Evolutionary conservation across 1,284 basidiomycete species (phyloP).

Genomic region (Tilletia setariae): DNA sequence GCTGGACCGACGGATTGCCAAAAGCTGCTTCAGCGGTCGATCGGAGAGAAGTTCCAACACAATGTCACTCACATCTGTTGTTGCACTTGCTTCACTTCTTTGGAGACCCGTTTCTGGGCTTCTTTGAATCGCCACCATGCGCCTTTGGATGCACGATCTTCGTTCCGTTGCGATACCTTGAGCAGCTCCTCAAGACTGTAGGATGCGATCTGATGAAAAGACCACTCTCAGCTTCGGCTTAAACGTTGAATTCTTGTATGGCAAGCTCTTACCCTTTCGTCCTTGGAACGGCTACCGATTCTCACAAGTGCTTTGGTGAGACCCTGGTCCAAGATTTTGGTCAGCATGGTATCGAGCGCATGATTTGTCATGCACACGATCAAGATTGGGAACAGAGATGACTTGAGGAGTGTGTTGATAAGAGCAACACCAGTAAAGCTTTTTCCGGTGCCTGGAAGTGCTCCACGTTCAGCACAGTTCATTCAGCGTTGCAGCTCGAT

Average conservation of each 20-base stretch:
- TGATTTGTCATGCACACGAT: constrained; percentile 74
- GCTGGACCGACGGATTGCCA: background rate
- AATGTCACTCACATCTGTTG: constrained; percentile 54
- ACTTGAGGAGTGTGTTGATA: constrained; percentile 63
- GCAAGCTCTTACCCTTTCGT: constrained; percentile 61
- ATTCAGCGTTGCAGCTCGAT: too few species aligned
- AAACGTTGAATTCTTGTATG: background rate
- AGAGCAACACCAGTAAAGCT: constrained; percentile 68
- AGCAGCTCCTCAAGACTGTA: constrained; percentile 8
- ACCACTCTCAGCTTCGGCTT: constrained; percentile 57
- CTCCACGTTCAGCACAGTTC: constrained; percentile 60
- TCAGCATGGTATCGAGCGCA: constrained; percentile 68
- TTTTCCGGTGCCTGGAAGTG: constrained; percentile 47
- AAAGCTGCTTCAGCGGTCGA: background rate
- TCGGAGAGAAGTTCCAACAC: constrained; percentile 38
- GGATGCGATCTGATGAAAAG: background rate
- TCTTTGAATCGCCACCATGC: constrained; percentile 57
- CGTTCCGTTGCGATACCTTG: background rate
- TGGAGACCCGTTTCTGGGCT: constrained; percentile 53
- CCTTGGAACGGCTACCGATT: constrained; percentile 64
- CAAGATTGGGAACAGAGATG: constrained; percentile 62
- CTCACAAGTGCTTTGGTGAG: constrained; percentile 67
- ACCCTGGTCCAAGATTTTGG: constrained; percentile 62
- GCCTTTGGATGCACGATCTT: background rate
- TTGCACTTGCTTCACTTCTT: constrained; percentile 59